Evolutionary conservation across 441 rosid species (phyloP), one percentile per base, ranked within the genome.

Genomic region (Viola pubescens): DNA sequence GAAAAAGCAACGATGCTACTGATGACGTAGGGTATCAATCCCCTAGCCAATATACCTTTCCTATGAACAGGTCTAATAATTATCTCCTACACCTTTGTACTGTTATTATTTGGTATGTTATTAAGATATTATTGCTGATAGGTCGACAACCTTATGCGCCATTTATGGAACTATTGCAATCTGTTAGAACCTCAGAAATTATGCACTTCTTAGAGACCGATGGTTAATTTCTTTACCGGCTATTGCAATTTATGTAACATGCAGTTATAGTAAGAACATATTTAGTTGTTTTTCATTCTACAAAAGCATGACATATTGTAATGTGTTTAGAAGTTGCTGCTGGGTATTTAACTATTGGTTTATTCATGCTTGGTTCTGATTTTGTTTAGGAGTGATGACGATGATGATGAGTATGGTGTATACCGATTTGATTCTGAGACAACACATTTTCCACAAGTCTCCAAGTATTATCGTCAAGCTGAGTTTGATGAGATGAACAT

Each of bases 341-440:
- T 39, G 34, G 34, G 34, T 26, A 9, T 46, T 3, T 0, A n/a
- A 37, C 42, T 3, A 37, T 48, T 4, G 37, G 13, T 50, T 43
- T 19, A 1, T 52, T 44, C 0, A 40, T 60, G 8, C 53, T 26
- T 26, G 34, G 34, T 26, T 26, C 34, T 26, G 34, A 26, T 26
- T 26, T 26, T 26, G 34, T 26, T 67, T 71, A 86, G 97, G 86
- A 86, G 86, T 73, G 91, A 89, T 50, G 91, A 87, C 10, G 90
- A 89, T 9, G 84, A 81, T 11, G 70, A 86, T n/a, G 91, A 81
- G 37, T 79, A 78, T 63, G 75, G 82, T 63, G 70, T 66, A 37
- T 84, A 72, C 75, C 82, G 54, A 47, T 80, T 76, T 73, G 91
- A 84, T 79, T 65, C 76, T 34, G 90, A 77, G 48, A 71, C 82